phyloP scores from a whole-genome alignment of 139 green algal species.

The Chlorella ohadii region DNA sequence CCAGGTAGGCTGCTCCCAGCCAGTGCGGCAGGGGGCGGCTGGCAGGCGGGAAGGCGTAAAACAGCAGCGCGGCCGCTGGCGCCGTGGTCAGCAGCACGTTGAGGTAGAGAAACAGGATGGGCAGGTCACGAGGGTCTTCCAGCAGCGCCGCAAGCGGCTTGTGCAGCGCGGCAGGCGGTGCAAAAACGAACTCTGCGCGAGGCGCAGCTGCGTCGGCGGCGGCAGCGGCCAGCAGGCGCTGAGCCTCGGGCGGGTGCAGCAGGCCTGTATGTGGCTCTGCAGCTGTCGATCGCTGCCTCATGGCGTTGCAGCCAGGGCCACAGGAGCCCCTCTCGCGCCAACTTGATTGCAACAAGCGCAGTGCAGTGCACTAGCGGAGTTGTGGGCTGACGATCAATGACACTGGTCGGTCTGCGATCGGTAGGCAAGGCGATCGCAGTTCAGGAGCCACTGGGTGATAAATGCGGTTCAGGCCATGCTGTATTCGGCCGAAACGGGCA shows the following conservation, averaged over 20 bases:
- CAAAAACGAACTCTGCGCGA: conserved; percentile 4
- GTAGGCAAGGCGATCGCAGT: too few species aligned
- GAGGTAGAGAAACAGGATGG: conserved; percentile 49
- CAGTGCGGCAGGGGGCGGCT: conserved; percentile 29
- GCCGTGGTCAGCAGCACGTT: conserved; percentile 47
- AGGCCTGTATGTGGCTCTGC: neutral
- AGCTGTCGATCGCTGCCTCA: neutral
- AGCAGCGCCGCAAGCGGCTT: conserved; percentile 37
- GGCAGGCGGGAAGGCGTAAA: conserved; percentile 13
- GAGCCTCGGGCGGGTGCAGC: conserved; percentile 8
- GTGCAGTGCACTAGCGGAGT: too few species aligned
- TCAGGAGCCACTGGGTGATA: too few species aligned
- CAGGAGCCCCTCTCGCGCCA: too few species aligned
- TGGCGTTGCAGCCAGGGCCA: too few species aligned
- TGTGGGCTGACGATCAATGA: too few species aligned
- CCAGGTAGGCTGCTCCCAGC: conserved; percentile 61
- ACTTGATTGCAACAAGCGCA: too few species aligned
- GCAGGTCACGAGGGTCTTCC: conserved; percentile 54
- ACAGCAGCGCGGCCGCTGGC: conserved; percentile 30
- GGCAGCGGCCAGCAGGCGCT: neutral
- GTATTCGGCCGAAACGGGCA: too few species aligned
- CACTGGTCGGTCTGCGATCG: too few species aligned
- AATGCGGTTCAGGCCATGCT: too few species aligned
- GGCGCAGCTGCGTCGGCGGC: conserved; percentile 1
- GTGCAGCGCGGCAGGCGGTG: neutral